Percentiles rank a stretch among this genome's conserved stretches.
phyloP scores from a whole-genome alignment of 129 eudicot genomes.

The Saussurea involucrata region DNA sequence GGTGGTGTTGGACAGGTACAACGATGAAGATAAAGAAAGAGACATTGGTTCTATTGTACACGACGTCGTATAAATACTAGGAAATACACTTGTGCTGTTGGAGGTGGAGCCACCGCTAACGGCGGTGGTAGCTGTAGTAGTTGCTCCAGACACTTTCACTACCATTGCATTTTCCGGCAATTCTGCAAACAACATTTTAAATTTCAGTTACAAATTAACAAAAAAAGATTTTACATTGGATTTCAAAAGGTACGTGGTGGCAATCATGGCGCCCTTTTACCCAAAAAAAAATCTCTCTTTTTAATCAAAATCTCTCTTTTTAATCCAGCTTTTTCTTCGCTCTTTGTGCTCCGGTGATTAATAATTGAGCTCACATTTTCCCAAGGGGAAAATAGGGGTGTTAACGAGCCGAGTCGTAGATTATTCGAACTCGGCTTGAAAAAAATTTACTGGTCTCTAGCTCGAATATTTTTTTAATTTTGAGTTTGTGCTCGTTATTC shows the following conservation, averaged over 20 bases:
- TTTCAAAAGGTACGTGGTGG: neutral
- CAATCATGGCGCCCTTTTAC: conserved; percentile 58
- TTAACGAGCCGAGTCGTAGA: no score
- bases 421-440: no score
- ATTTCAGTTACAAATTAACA: neutral
- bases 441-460: no score
- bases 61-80: conserved; percentile 59
- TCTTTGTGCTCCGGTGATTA: conserved; percentile 24
- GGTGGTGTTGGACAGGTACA: conserved; percentile 41
- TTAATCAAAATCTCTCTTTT: conserved; percentile 24
- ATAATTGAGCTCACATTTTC: neutral
- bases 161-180: conserved; percentile 48
- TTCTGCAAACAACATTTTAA: conserved; percentile 22
- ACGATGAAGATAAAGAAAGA: conserved; percentile 61
- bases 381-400: no score
- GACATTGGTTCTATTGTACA: conserved; percentile 57
- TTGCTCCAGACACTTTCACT: neutral
- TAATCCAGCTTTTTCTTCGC: conserved; percentile 30
- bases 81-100: conserved; percentile 39
- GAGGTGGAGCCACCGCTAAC: conserved; percentile 39
- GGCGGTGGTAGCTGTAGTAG: conserved; percentile 14
- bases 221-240: neutral
- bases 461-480: no score
- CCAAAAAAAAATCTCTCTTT: neutral
- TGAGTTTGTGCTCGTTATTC: no score